These are phyloP conservation scores for Quercus wislizeni DNA, from an alignment of 306 rosid species.

Conservation along the genomic window DNA sequence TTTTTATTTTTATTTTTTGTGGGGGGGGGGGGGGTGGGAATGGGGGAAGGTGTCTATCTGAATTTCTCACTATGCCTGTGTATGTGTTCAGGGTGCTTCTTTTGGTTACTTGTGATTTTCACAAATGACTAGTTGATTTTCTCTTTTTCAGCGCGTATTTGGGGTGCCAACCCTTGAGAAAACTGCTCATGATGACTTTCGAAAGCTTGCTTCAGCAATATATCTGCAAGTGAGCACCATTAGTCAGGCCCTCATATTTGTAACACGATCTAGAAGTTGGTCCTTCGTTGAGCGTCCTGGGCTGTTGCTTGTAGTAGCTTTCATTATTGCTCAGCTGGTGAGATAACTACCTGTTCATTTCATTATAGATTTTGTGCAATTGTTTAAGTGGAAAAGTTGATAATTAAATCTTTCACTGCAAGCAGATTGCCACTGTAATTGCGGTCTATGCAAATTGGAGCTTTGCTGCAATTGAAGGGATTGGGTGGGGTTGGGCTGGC, in stretches of 20 bases:
- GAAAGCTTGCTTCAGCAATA: conserved; percentile 92
- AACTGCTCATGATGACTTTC: conserved; percentile 73
- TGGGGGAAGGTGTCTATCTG: neutral
- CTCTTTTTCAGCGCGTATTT: conserved; percentile 60
- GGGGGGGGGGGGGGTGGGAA: neutral
- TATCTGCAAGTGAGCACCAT: conserved; percentile 98
- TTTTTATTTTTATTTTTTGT: neutral
- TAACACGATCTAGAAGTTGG: conserved; percentile 96
- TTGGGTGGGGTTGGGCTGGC: conserved; percentile 99
- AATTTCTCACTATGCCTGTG: neutral
- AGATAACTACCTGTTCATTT: conserved; percentile 25
- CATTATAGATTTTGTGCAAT: neutral
- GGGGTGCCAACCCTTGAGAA: conserved; percentile 86
- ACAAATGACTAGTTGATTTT: conserved; percentile 11
- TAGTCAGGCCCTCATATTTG: conserved; percentile 98
- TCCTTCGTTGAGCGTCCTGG: conserved; percentile 95
- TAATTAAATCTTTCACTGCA: conserved; percentile 13
- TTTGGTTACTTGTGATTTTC: neutral
- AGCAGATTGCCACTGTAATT: conserved; percentile 91
- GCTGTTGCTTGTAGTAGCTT: conserved; percentile 64
- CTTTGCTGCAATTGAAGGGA: conserved; percentile 95
- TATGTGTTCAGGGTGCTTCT: conserved; percentile 4
- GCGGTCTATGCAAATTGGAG: conserved; percentile 94
- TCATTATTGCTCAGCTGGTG: conserved; percentile 87
- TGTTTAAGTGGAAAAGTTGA: conserved; percentile 2